A percentile compares a stretch with the other conserved stretches of the same genome.
These are phyloP conservation scores for Protostelium mycophagum DNA, from an alignment of 78 protist species.

Conservation along the genomic window DNA sequence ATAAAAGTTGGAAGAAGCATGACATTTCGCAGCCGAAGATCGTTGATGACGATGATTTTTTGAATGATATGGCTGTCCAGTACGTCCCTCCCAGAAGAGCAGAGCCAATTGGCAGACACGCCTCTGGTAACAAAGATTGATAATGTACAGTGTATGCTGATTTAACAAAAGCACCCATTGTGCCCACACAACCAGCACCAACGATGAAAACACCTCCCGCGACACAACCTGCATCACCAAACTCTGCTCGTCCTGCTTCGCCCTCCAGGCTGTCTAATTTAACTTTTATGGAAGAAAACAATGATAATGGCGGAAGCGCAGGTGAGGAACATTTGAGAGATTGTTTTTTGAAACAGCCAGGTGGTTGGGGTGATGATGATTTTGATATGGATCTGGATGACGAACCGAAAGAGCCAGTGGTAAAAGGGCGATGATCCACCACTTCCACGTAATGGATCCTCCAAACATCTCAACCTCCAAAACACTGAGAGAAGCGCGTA, in stretches of 20 bases:
- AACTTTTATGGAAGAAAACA: neutral
- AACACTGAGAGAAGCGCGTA: no score
- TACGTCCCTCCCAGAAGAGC: neutral
- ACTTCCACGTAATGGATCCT: no score
- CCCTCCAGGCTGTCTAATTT: neutral
- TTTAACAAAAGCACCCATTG: neutral
- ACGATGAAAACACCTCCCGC: neutral
- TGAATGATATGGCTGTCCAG: neutral
- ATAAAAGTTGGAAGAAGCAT: no score
- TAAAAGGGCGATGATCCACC: no score
- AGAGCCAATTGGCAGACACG: neutral
- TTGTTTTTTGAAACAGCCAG: neutral
- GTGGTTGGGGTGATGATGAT: neutral
- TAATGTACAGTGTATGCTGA: neutral
- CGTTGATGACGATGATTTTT: neutral
- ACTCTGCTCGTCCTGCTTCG: neutral
- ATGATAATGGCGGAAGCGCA: neutral
- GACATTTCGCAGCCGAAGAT: no score
- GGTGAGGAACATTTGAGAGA: neutral
- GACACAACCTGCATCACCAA: neutral
- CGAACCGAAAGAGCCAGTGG: neutral
- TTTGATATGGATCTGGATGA: neutral
- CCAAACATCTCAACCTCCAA: no score
- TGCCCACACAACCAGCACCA: neutral
- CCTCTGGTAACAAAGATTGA: neutral